Percentiles rank a stretch among this genome's conserved stretches.
Evolutionary conservation across 129 eudicot species (phyloP).

Genomic region (Flaveria trinervia): DNA sequence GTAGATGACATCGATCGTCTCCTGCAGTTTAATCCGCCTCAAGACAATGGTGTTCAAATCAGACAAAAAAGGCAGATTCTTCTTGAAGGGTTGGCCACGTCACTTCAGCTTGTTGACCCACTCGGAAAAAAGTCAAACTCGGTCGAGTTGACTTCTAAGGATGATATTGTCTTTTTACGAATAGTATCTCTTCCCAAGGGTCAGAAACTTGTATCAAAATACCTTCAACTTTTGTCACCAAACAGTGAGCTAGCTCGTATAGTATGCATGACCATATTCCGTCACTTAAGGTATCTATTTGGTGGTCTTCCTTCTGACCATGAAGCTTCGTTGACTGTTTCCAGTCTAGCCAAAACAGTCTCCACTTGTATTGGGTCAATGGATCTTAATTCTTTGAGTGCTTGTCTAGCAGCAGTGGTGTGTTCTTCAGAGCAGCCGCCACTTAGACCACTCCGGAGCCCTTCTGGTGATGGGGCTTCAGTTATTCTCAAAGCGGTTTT

Average conservation of each 20-base stretch:
- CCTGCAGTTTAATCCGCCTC: constrained; percentile 35
- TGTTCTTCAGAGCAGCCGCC: constrained; percentile 99
- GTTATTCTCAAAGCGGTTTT: constrained; percentile 66
- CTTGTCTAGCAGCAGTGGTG: constrained; percentile 96
- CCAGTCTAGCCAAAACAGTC: constrained; percentile 56
- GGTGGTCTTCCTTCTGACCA: constrained; percentile 76
- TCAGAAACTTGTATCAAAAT: constrained; percentile 69
- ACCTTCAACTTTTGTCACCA: constrained; percentile 67
- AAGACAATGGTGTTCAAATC: constrained; percentile 47
- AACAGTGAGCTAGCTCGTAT: constrained; percentile 83
- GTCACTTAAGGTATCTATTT: constrained; percentile 80
- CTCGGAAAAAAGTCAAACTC: constrained; percentile 68
- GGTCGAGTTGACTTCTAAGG: constrained; percentile 63
- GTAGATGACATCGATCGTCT: constrained; percentile 48
- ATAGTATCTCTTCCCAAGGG: constrained; percentile 84
- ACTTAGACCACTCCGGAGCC: constrained; percentile 83
- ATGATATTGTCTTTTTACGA: constrained; percentile 77
- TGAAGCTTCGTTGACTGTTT: constrained; percentile 45
- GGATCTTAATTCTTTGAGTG: constrained; percentile 89
- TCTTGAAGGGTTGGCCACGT: constrained; percentile 82
- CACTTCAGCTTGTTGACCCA: constrained; percentile 96
- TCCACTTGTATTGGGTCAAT: constrained; percentile 63
- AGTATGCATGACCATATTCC: constrained; percentile 93
- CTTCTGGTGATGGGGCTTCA: constrained; percentile 90
- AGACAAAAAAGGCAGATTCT: constrained; percentile 70